Conservation (phyloP, 1,139 yeast genomes). For the Zygoascus hellenicus region DNA sequence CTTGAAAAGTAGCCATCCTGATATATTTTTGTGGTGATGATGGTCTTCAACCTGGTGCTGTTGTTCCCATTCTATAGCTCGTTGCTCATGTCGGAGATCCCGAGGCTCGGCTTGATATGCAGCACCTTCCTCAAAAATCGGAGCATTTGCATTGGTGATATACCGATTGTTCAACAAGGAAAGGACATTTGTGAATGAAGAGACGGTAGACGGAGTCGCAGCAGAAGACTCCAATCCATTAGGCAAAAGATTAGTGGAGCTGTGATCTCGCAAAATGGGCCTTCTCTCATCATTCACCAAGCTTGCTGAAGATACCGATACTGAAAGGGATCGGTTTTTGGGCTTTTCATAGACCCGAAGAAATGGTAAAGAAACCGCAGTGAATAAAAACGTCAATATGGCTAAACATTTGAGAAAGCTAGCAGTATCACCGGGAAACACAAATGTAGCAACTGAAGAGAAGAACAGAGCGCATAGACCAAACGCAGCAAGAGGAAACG, state of each 20-base stretch:
- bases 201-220: neutral
- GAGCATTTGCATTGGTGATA: conserved; percentile 6
- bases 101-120: conserved; percentile 6
- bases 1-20: conserved; percentile 18
- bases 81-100: conserved; percentile 12
- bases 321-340: neutral
- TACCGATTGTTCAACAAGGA: conserved; percentile 3
- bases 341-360: conserved; percentile 20
- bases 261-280: neutral
- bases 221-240: neutral
- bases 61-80: conserved; percentile 8
- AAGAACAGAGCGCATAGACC: conserved; percentile 36
- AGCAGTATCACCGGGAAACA: conserved; percentile 30
- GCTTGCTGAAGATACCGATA: neutral
- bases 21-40: conserved; percentile 8
- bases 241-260: neutral
- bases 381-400: conserved; percentile 26
- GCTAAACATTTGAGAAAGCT: conserved; percentile 29
- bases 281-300: neutral
- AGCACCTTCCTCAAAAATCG: conserved; percentile 9
- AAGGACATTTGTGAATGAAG: conserved; percentile 2
- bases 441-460: conserved; percentile 28
- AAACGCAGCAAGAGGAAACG: conserved; percentile 35
- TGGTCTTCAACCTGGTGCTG: conserved; percentile 4
- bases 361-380: conserved; percentile 27